A percentile compares a stretch with the other conserved stretches of the same genome.
Conservation (phyloP, 495 filamentous ascomycete species). For the Aspergillus steynii region DNA sequence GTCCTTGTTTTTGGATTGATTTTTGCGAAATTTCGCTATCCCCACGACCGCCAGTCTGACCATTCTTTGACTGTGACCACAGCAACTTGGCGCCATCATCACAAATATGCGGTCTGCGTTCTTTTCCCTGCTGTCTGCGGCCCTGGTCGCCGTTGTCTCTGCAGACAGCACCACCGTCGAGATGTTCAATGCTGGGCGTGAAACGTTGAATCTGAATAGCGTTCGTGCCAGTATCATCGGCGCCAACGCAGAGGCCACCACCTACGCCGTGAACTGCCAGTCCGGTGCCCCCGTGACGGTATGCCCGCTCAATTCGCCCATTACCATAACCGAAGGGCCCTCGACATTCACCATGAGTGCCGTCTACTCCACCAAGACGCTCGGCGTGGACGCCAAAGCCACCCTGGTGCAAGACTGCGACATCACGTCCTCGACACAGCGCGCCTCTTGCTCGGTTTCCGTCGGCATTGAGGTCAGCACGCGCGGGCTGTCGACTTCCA, state of each 20-base stretch:
- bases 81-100: neutral
- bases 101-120: neutral
- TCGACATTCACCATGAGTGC: slow-evolving; percentile 19
- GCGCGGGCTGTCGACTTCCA: slow-evolving; percentile 1
- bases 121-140: slow-evolving; percentile 1
- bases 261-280: slow-evolving; percentile 14
- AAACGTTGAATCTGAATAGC: slow-evolving; percentile 6
- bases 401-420: slow-evolving; percentile 18
- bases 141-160: slow-evolving; percentile 2
- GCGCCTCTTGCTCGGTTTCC: slow-evolving; percentile 16
- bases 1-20: neutral
- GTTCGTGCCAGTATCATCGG: slow-evolving; percentile 17
- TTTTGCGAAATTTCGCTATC: neutral
- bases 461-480: neutral
- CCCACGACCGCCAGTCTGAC: neutral
- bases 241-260: slow-evolving; percentile 13
- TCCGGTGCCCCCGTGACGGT: neutral
- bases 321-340: slow-evolving; percentile 19
- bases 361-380: slow-evolving; percentile 14
- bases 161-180: slow-evolving; percentile 10
- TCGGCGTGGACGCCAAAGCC: slow-evolving; percentile 4
- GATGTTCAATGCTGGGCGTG: slow-evolving; percentile 14
- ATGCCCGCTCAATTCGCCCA: slow-evolving; percentile 6
- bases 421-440: slow-evolving; percentile 16
- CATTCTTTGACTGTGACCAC: neutral